Evolutionary conservation across 805 yeast species (phyloP).

Genomic region (Hanseniaspora guilliermondii): DNA sequence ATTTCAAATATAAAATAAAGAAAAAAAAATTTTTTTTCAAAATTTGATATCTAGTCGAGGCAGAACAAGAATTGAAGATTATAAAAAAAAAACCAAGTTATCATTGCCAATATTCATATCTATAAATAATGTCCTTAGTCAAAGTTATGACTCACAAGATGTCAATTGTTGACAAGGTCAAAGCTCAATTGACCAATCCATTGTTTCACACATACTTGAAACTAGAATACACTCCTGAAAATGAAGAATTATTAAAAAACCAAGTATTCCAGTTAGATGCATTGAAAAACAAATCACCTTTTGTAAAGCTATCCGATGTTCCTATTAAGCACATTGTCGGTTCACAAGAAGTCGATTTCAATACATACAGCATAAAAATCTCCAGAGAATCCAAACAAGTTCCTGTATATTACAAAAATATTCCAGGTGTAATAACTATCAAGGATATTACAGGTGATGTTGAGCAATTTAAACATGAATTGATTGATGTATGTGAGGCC

Average conservation of each 20-base stretch:
- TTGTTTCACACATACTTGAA: slow-evolving; percentile 5
- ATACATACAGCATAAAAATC: not conserved
- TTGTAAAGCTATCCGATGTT: slow-evolving; percentile 1
- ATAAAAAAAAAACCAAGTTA: not conserved
- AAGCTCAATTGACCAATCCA: not conserved
- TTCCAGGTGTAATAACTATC: not conserved
- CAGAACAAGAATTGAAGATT: not conserved
- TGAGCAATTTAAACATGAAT: not conserved
- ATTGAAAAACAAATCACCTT: slow-evolving; percentile 1
- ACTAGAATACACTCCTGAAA: slow-evolving; percentile 5
- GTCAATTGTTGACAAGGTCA: slow-evolving; percentile 7
- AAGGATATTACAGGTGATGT: slow-evolving; percentile 4
- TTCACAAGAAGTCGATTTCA: not conserved
- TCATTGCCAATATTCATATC: not conserved
- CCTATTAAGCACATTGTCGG: slow-evolving; percentile 1
- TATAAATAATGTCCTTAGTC: not conserved
- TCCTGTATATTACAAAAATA: not conserved
- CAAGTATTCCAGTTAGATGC: not conserved
- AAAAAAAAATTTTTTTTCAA: too few species aligned
- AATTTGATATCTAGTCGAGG: too few species aligned
- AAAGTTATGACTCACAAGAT: slow-evolving; percentile 2
- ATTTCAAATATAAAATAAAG: too few species aligned
- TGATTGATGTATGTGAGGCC: not conserved
- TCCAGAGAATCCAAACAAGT: not conserved
- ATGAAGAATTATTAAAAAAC: not conserved